These are phyloP conservation scores for Monilinia fructicola DNA, from an alignment of 2,329 filamentous ascomycete species.

Conservation along the genomic window DNA sequence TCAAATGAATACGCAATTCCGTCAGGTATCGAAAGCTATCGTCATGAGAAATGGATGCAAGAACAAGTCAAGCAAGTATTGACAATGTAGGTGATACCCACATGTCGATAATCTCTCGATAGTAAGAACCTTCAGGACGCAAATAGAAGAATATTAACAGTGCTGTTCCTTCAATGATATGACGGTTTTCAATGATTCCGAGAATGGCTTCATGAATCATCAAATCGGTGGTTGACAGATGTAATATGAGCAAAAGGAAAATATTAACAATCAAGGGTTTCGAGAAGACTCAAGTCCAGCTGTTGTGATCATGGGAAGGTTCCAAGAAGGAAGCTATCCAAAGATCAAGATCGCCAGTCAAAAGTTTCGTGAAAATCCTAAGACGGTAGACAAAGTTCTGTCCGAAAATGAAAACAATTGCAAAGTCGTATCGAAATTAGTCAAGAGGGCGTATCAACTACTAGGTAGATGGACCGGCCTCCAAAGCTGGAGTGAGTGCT, in stretches of 20 bases:
- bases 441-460: not conserved
- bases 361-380: not conserved
- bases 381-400: slow-evolving; percentile 4
- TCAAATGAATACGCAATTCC: not conserved
- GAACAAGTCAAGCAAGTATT: slow-evolving; percentile 1
- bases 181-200: slow-evolving; percentile 17
- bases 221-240: slow-evolving; percentile 15
- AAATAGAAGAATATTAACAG: slow-evolving; percentile 15
- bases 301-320: not conserved
- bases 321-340: slow-evolving; percentile 13
- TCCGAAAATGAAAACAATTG: not conserved
- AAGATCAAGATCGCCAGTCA: not conserved
- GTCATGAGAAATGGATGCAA: slow-evolving; percentile 20
- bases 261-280: slow-evolving; percentile 3
- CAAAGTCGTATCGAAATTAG: not conserved
- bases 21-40: slow-evolving; percentile 2
- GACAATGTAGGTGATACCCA: not conserved
- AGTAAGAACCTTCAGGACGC: slow-evolving; percentile 3
- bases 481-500: slow-evolving; percentile 31
- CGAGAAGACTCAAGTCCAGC: not conserved
- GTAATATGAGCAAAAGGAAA: not conserved
- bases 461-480: slow-evolving; percentile 7
- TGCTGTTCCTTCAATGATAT: slow-evolving; percentile 22
- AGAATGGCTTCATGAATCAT: slow-evolving; percentile 25
- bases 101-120: slow-evolving; percentile 1